Evolutionary conservation across 106 monocot genomes (phyloP).

Genomic region (Apostasia shenzhenica): DNA sequence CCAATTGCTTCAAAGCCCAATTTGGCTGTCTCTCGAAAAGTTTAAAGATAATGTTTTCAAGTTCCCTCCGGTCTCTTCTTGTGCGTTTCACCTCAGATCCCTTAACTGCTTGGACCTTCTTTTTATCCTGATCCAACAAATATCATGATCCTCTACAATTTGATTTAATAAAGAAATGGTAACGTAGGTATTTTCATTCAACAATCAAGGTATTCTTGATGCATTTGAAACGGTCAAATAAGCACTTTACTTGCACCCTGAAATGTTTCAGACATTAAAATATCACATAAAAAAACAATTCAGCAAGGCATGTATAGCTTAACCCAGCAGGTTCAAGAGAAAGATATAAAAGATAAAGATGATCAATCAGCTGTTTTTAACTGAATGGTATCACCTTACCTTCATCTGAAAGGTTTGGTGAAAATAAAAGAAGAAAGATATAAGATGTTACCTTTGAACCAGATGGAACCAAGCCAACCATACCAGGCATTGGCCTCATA

Average conservation of each 20-base stretch:
- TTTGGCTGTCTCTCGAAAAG: slow-evolving; percentile 96
- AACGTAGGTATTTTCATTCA: too few relatives aligned
- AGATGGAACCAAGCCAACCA: slow-evolving; percentile 69
- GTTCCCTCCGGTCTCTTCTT: slow-evolving; percentile 81
- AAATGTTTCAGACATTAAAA: too few relatives aligned
- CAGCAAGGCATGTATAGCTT: too few relatives aligned
- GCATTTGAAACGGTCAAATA: too few relatives aligned
- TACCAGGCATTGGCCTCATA: slow-evolving; percentile 97
- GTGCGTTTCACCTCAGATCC: slow-evolving; percentile 80
- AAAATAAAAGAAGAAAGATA: background rate
- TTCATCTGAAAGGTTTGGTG: too few relatives aligned
- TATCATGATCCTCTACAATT: background rate
- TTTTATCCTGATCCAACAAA: slow-evolving; percentile 63
- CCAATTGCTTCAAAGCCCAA: slow-evolving; percentile 94
- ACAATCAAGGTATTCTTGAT: too few relatives aligned
- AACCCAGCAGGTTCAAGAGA: too few relatives aligned
- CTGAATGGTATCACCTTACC: too few relatives aligned
- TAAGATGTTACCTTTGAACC: slow-evolving; percentile 66
- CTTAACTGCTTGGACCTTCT: slow-evolving; percentile 67
- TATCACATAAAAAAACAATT: too few relatives aligned
- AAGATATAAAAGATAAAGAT: too few relatives aligned
- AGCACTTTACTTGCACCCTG: too few relatives aligned
- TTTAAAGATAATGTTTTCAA: slow-evolving; percentile 96
- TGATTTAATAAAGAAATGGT: background rate
- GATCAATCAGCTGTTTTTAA: too few relatives aligned